A percentile compares a stretch with the other conserved stretches of the same genome.
Conservation (phyloP, 345 rosid genomes). For the Crucihimalaya himalaica region DNA sequence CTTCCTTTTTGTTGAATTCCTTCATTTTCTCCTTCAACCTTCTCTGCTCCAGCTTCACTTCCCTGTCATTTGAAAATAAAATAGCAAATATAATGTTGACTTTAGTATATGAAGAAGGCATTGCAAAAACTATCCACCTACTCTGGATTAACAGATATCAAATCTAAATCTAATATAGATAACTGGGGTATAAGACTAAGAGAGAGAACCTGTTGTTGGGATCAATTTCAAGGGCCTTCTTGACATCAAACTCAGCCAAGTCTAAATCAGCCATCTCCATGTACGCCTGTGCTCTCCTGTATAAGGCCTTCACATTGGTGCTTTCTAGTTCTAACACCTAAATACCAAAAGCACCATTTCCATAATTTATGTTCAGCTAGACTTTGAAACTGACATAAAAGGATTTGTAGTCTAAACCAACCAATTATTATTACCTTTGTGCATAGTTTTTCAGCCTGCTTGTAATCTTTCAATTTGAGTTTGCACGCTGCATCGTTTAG, state of each 20-base stretch:
- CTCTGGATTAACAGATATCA: neutral
- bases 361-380: neutral
- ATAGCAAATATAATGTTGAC: neutral
- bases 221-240: conserved; percentile 83
- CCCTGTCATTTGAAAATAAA: conserved; percentile 48
- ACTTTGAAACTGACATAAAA: neutral
- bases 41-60: conserved; percentile 79
- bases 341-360: neutral
- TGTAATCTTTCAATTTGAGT: conserved; percentile 77
- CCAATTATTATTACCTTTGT: conserved; percentile 55
- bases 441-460: conserved; percentile 76
- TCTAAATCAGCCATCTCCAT: conserved; percentile 70
- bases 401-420: neutral
- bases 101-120: neutral
- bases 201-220: conserved; percentile 66
- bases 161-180: neutral
- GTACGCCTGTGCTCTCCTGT: conserved; percentile 81
- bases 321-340: conserved; percentile 74
- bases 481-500: conserved; percentile 91
- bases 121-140: neutral
- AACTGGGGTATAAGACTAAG: neutral
- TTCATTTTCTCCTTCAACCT: conserved; percentile 74
- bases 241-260: conserved; percentile 77
- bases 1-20: conserved; percentile 86
- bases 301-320: conserved; percentile 71